Evolutionary conservation across 2,329 filamentous ascomycete species (phyloP).

Genomic region (Fusarium piperis): DNA sequence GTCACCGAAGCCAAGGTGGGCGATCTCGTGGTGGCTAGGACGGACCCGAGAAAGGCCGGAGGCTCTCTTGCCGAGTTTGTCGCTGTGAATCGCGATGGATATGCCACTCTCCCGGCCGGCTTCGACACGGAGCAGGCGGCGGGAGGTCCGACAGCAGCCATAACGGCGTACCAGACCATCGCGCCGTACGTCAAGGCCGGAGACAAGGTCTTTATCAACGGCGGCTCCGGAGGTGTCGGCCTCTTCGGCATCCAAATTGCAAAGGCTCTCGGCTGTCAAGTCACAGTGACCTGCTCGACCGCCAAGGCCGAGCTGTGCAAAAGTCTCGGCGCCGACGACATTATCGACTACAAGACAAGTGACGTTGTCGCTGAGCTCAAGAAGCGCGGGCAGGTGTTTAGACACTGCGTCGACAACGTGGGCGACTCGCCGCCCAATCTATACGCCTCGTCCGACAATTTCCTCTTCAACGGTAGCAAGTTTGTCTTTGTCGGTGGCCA

Average conservation of each 20-base stretch:
- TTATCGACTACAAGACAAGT: slow-evolving; percentile 67
- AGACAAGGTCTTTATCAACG: slow-evolving; percentile 72
- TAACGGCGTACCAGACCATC: slow-evolving; percentile 61
- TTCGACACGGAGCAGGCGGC: slow-evolving; percentile 55
- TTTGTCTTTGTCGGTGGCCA: slow-evolving; percentile 63
- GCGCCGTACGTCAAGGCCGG: slow-evolving; percentile 59
- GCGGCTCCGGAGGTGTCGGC: slow-evolving; percentile 71
- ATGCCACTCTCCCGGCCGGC: slow-evolving; percentile 52
- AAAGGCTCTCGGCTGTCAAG: slow-evolving; percentile 68
- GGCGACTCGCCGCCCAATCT: slow-evolving; percentile 59
- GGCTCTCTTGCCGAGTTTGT: slow-evolving; percentile 58
- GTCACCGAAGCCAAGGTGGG: slow-evolving; percentile 48
- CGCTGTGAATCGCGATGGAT: slow-evolving; percentile 44
- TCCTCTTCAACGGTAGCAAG: slow-evolving; percentile 57
- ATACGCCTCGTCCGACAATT: slow-evolving; percentile 62
- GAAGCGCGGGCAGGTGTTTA: slow-evolving; percentile 58
- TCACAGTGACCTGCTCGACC: slow-evolving; percentile 69
- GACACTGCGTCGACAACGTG: slow-evolving; percentile 68
- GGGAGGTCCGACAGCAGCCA: slow-evolving; percentile 54
- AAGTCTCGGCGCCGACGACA: slow-evolving; percentile 70
- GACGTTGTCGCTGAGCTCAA: slow-evolving; percentile 60
- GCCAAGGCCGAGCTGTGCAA: slow-evolving; percentile 66
- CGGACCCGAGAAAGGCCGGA: slow-evolving; percentile 41
- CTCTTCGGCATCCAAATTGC: slow-evolving; percentile 71
- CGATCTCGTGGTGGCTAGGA: slow-evolving; percentile 56